Conservation (phyloP, 495 filamentous ascomycete genomes). For the Cenococcum geophilum region DNA sequence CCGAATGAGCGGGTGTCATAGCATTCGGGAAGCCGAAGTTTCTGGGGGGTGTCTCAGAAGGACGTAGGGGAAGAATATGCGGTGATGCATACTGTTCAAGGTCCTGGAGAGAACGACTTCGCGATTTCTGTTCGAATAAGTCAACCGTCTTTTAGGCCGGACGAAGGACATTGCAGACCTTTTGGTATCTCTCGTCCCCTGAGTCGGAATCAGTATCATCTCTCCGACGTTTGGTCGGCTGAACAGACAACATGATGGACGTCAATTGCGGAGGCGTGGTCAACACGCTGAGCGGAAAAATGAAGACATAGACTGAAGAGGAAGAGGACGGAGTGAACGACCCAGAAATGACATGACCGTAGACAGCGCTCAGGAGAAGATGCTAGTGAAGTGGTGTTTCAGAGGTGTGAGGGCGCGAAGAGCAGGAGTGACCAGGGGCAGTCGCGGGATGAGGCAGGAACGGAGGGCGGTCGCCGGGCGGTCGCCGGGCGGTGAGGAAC, state of each 20-base stretch:
- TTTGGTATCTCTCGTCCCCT: slow-evolving; percentile 20
- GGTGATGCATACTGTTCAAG: slow-evolving; percentile 3
- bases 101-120: slow-evolving; percentile 12
- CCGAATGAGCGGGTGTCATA: slow-evolving; percentile 23
- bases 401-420: slow-evolving; percentile 4
- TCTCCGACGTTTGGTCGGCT: slow-evolving; percentile 18
- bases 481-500: not conserved
- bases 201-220: slow-evolving; percentile 28
- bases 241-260: slow-evolving; percentile 18
- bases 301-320: not conserved
- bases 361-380: not conserved
- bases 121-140: slow-evolving; percentile 21
- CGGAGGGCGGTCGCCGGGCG: not conserved
- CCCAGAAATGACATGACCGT: not conserved
- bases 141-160: not conserved
- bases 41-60: slow-evolving; percentile 19
- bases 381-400: slow-evolving; percentile 1
- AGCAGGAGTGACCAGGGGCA: not conserved
- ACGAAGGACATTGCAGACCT: slow-evolving; percentile 11
- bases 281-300: not conserved
- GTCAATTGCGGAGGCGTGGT: not conserved
- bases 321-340: not conserved
- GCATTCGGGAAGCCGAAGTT: slow-evolving; percentile 17
- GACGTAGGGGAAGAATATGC: slow-evolving; percentile 20
- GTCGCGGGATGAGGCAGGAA: not conserved